These are phyloP conservation scores for Diphasiastrum complanatum DNA, from an alignment of 83 land plant species.

Conservation along the genomic window DNA sequence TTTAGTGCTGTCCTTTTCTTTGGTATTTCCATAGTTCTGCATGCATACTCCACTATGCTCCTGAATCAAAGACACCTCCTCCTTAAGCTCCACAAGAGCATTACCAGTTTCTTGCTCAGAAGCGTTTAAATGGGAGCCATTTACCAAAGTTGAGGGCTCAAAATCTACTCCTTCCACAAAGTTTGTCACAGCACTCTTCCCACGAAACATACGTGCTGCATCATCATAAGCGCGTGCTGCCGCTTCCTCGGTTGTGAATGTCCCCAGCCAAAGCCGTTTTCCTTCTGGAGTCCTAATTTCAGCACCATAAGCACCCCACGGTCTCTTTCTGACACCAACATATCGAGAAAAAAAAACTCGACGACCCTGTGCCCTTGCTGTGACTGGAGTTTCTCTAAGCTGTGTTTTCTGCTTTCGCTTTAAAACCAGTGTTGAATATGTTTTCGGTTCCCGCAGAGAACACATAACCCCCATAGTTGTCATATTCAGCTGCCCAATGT, in stretches of 20 bases:
- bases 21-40: no score
- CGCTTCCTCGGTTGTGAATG: slow-evolving; percentile 42
- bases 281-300: slow-evolving; percentile 45
- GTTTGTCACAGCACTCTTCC: slow-evolving; percentile 37
- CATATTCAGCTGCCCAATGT: slow-evolving; percentile 27
- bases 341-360: slow-evolving; percentile 31
- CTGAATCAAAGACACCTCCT: no score
- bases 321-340: slow-evolving; percentile 43
- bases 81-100: no score
- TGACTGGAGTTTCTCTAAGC: no score
- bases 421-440: slow-evolving; percentile 6
- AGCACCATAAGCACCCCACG: slow-evolving; percentile 50
- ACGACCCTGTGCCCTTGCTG: no score
- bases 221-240: slow-evolving; percentile 44
- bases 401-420: slow-evolving; percentile 18
- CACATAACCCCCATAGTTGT: slow-evolving; percentile 36
- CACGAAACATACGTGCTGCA: slow-evolving; percentile 34
- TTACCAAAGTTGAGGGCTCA: slow-evolving; percentile 5
- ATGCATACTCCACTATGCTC: no score
- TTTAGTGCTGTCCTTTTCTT: no score
- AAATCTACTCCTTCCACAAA: slow-evolving; percentile 24
- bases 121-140: slow-evolving; percentile 1
- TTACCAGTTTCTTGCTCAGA: slow-evolving; percentile 6
- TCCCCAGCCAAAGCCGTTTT: slow-evolving; percentile 45
- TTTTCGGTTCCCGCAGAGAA: slow-evolving; percentile 17